A percentile compares a stretch with the other conserved stretches of the same genome.
These are phyloP conservation scores for Alternaria panax DNA, from an alignment of 2,329 filamentous ascomycete species.

Conservation along the genomic window DNA sequence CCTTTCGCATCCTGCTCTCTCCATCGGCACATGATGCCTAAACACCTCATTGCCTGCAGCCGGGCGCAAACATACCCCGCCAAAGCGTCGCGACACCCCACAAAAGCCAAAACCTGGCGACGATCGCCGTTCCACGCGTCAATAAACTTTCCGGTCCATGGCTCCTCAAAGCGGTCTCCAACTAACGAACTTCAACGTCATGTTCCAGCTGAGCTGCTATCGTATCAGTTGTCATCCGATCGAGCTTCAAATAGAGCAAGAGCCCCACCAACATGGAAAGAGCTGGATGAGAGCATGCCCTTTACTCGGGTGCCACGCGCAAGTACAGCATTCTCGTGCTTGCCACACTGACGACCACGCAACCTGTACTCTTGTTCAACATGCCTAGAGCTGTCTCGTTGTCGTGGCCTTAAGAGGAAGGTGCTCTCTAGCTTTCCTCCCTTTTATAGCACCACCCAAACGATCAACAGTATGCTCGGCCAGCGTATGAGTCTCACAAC, in stretches of 20 bases:
- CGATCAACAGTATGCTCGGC: not conserved
- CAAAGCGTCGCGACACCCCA: not conserved
- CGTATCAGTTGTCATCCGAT: slow-evolving; percentile 3
- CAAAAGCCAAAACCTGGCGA: not conserved
- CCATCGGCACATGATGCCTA: not conserved
- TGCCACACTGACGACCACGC: slow-evolving; percentile 3
- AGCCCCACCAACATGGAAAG: not conserved
- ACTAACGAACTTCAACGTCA: not conserved
- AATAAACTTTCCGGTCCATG: slow-evolving; percentile 11
- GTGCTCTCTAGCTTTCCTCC: not conserved
- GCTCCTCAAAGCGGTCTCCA: slow-evolving; percentile 2
- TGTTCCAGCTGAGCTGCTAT: not conserved
- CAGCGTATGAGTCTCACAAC: not conserved
- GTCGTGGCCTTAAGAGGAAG: not conserved
- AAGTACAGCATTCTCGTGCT: slow-evolving; percentile 7
- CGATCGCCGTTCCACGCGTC: slow-evolving; percentile 16
- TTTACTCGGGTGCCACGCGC: slow-evolving; percentile 6
- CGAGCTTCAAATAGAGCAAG: not conserved
- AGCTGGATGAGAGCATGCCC: not conserved
- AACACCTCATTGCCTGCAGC: not conserved
- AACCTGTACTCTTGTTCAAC: not conserved
- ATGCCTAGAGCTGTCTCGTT: slow-evolving; percentile 11
- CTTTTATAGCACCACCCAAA: not conserved
- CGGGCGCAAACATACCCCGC: slow-evolving; percentile 3
- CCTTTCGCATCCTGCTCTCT: not conserved